phyloP scores from a whole-genome alignment of 768 basidiomycete species.

The Tricholoma sp. region DNA sequence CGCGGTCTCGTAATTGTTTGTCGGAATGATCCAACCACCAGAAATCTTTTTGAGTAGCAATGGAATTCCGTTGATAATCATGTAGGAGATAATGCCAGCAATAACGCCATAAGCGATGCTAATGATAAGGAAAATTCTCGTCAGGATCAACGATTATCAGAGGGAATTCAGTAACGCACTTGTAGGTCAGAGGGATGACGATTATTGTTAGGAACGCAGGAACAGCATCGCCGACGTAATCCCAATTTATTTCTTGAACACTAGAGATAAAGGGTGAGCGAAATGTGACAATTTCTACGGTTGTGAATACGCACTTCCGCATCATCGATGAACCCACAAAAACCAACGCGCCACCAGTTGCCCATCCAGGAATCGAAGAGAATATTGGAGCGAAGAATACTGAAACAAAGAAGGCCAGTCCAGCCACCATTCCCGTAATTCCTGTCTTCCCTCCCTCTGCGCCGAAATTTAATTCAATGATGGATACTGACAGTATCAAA shows the following conservation, averaged over 20 bases:
- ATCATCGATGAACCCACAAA: constrained; percentile 90
- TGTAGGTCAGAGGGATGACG: constrained; percentile 73
- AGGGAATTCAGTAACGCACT: constrained; percentile 36
- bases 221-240: constrained; percentile 78
- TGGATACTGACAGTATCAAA: not conserved
- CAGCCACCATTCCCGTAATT: constrained; percentile 67
- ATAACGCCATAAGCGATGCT: constrained; percentile 91
- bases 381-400: constrained; percentile 89
- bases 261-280: constrained; percentile 23
- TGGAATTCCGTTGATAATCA: constrained; percentile 68
- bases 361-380: constrained; percentile 82
- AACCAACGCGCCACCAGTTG: constrained; percentile 79
- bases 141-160: not conserved
- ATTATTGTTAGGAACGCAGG: constrained; percentile 82
- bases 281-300: not conserved
- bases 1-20: constrained; percentile 55
- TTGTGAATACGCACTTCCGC: constrained; percentile 48
- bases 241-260: constrained; percentile 86
- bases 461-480: not conserved
- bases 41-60: constrained; percentile 49
- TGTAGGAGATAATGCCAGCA: constrained; percentile 65
- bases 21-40: constrained; percentile 53
- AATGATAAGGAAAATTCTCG: not conserved
- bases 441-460: constrained; percentile 86
- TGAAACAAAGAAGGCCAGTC: constrained; percentile 74